Evolutionary conservation across 2,329 filamentous ascomycete species (phyloP), one percentile per base, ranked within the genome.

Genomic region (Xylaria polymorpha): DNA sequence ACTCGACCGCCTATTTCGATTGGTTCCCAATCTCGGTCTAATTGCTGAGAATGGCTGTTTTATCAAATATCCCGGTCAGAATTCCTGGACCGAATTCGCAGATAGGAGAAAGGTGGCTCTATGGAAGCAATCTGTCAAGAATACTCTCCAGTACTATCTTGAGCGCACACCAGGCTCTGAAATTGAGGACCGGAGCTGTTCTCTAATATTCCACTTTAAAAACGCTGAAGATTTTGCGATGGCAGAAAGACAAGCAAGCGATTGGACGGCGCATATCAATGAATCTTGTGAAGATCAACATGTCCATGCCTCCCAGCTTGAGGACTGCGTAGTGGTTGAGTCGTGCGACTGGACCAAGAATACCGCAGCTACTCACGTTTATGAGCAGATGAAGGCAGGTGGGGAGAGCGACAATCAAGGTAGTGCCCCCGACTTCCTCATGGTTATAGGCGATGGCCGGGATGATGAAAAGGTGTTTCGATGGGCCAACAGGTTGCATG

Each of bases 31-130:
- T 69, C 83, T 98, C 3, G 96, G 96, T 2, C 85, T 98, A 4
- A 97, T 98, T 72, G 95, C 95, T 0, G 95, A 98, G 81, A 98
- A 97, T 73, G 95, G 95, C 1, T 97, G 93, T 79, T 98, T 97
- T 81, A 83, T 98, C 66, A 93, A 92, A 74, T 88, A 93, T 71
- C 89, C 88, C 55, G 87, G 89, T 22, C 85, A 84, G 18, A 86
- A 88, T 29, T 85, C 87, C 43, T 98, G 96, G 96, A 88, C 87
- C 2, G 90, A 91, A 71, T 91, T 97, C 81, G 90, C 91, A 2
- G 90, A 97, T 77, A 85, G 88, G 1, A 85, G 88, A 2, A 87
- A 91, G 74, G 91, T 93, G 68, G 83, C 85, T 32, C 85, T 86
- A 4, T 98, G 95, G 95, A 97, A 97, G 80, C 85, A 90, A 51